These are phyloP conservation scores for Fusarium sp. DNA, from an alignment of 2,329 filamentous ascomycete species.

Conservation along the genomic window DNA sequence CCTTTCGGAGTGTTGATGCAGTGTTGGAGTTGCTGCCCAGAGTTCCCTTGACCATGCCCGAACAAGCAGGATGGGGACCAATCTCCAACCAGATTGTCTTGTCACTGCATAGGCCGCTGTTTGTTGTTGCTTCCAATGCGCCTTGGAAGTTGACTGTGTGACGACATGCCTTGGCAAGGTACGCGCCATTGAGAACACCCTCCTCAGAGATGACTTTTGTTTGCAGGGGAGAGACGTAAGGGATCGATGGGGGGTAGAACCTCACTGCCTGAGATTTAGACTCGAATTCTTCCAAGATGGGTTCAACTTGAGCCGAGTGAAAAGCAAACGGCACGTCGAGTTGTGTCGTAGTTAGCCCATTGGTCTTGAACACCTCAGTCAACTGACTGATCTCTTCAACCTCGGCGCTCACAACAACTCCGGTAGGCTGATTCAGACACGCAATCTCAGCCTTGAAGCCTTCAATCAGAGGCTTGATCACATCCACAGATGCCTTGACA, in stretches of 20 bases:
- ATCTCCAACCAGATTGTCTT: constrained; percentile 74
- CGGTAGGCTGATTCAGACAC: constrained; percentile 80
- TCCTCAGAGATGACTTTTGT: constrained; percentile 63
- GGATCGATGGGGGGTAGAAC: constrained; percentile 56
- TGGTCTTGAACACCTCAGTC: constrained; percentile 44
- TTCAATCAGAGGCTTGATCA: constrained; percentile 5
- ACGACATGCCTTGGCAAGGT: constrained; percentile 69
- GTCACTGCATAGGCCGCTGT: constrained; percentile 61
- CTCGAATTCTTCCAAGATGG: constrained; percentile 69
- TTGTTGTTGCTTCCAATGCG: constrained; percentile 64
- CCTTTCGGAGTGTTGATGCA: constrained; percentile 70
- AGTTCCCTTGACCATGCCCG: constrained; percentile 70
- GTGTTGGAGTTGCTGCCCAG: constrained; percentile 63
- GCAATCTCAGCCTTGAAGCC: constrained; percentile 64
- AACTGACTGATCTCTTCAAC: constrained; percentile 56
- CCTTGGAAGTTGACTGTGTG: constrained; percentile 73
- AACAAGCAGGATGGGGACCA: constrained; percentile 74
- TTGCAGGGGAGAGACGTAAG: constrained; percentile 75
- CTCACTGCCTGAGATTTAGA: constrained; percentile 51
- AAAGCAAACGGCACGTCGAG: constrained; percentile 65
- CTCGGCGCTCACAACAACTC: constrained; percentile 74
- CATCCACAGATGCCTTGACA: constrained; percentile 15
- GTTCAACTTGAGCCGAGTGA: constrained; percentile 64
- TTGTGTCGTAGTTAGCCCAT: constrained; percentile 57
- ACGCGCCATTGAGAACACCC: constrained; percentile 62